phyloP scores from a whole-genome alignment of 768 basidiomycete species.

The Saitozyma podzolica region DNA sequence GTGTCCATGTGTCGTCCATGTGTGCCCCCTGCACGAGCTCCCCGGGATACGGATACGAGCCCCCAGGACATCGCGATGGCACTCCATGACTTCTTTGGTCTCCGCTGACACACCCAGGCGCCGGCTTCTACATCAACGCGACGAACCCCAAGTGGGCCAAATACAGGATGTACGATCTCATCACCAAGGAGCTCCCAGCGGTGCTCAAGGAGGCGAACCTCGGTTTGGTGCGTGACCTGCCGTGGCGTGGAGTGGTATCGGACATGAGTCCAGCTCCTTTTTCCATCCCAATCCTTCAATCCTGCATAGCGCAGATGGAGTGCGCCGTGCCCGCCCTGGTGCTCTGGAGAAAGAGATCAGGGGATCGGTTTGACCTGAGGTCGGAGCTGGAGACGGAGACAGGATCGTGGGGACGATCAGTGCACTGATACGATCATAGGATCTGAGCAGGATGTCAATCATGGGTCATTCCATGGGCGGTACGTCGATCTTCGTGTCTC shows the following conservation, averaged over 20 bases:
- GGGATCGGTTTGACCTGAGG: too few relatives aligned
- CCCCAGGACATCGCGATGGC: background rate
- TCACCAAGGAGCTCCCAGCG: constrained; percentile 79
- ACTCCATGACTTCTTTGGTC: background rate
- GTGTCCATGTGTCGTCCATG: too few relatives aligned
- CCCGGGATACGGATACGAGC: too few relatives aligned
- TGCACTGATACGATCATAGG: constrained; percentile 56
- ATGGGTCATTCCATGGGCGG: constrained; percentile 89
- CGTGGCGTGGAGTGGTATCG: constrained; percentile 1
- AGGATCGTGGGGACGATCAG: too few relatives aligned
- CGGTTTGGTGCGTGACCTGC: constrained; percentile 65
- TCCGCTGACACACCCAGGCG: constrained; percentile 83
- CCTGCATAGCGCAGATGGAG: background rate
- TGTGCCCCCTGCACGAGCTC: too few relatives aligned
- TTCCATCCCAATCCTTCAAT: background rate
- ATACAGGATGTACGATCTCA: constrained; percentile 85
- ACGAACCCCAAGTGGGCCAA: constrained; percentile 60
- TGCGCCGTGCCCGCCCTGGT: background rate
- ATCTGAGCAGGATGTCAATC: constrained; percentile 78
- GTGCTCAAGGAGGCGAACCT: constrained; percentile 71
- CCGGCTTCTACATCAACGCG: constrained; percentile 95
- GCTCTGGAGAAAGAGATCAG: background rate
- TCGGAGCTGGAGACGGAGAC: too few relatives aligned
- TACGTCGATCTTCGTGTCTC: constrained; percentile 9
- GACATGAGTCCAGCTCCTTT: background rate